phyloP scores from a whole-genome alignment of 345 rosid species.

The Adansonia digitata region DNA sequence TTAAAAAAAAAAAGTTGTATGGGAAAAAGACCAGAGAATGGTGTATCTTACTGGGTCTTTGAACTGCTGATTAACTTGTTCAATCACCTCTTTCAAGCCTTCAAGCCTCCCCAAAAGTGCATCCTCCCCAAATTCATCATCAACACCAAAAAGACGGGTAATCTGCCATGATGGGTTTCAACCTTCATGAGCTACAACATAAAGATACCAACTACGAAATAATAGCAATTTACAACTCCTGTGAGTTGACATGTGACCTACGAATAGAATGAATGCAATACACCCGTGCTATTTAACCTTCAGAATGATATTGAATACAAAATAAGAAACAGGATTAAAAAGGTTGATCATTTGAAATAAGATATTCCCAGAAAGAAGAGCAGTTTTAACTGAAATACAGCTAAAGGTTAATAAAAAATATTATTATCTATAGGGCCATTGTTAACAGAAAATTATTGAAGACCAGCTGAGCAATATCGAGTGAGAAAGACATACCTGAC shows the following conservation, averaged over 20 bases:
- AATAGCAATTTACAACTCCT: not conserved
- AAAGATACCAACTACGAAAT: not conserved
- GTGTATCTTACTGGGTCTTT: conserved; percentile 75
- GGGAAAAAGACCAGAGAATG: not conserved
- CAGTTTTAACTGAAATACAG: not conserved
- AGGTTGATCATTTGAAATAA: not conserved
- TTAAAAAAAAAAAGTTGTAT: not conserved
- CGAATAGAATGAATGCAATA: not conserved
- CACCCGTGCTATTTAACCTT: not conserved
- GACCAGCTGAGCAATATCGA: not conserved
- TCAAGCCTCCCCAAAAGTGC: conserved; percentile 95
- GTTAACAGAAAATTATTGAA: not conserved
- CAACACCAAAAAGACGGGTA: conserved; percentile 81
- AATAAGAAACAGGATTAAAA: not conserved
- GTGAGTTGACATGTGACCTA: not conserved
- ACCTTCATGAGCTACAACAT: not conserved
- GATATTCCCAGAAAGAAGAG: not conserved
- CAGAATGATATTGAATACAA: not conserved
- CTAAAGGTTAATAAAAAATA: not conserved
- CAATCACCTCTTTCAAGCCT: conserved; percentile 97
- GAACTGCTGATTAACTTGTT: conserved; percentile 91
- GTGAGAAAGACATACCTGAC: conserved; percentile 55
- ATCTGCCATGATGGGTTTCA: conserved; percentile 46
- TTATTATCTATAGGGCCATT: not conserved
- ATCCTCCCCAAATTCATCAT: conserved; percentile 95